A percentile compares a stretch with the other conserved stretches of the same genome.
These are phyloP conservation scores for Torulaspora maleeae DNA, from an alignment of 805 yeast genomes.

Conservation along the genomic window DNA sequence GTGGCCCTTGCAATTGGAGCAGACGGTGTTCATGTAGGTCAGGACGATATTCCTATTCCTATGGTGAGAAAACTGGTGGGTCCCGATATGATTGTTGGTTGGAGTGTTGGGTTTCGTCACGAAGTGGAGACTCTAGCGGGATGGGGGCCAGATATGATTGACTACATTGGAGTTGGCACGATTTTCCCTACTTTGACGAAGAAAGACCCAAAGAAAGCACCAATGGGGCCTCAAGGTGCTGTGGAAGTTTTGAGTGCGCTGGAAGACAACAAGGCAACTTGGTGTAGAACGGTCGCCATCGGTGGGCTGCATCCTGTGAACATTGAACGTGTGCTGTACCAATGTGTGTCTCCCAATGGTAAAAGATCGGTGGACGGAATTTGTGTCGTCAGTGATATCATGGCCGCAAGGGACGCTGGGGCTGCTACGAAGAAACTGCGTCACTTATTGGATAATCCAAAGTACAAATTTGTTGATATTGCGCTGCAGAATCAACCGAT, in stretches of 20 bases:
- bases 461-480: conserved; percentile 17
- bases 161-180: conserved; percentile 83
- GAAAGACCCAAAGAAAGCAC: conserved; percentile 45
- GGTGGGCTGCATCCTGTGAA: conserved; percentile 73
- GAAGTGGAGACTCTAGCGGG: conserved; percentile 42
- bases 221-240: conserved; percentile 69
- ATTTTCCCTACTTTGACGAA: conserved; percentile 73
- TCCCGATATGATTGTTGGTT: conserved; percentile 70
- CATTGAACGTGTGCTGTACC: conserved; percentile 52
- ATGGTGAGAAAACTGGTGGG: conserved; percentile 64
- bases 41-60: conserved; percentile 65
- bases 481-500: background rate
- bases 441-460: conserved; percentile 18
- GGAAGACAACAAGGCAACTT: conserved; percentile 31
- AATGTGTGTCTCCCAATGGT: conserved; percentile 43
- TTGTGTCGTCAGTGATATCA: conserved; percentile 82
- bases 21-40: conserved; percentile 91
- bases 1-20: conserved; percentile 87
- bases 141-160: conserved; percentile 43
- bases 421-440: conserved; percentile 44
- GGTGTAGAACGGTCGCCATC: conserved; percentile 64
- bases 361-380: conserved; percentile 62
- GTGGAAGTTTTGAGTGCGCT: conserved; percentile 49
- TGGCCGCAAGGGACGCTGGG: conserved; percentile 56
- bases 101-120: conserved; percentile 57